Conservation (phyloP, 352 stramenopile genomes). For the Globisporangium polare region DNA sequence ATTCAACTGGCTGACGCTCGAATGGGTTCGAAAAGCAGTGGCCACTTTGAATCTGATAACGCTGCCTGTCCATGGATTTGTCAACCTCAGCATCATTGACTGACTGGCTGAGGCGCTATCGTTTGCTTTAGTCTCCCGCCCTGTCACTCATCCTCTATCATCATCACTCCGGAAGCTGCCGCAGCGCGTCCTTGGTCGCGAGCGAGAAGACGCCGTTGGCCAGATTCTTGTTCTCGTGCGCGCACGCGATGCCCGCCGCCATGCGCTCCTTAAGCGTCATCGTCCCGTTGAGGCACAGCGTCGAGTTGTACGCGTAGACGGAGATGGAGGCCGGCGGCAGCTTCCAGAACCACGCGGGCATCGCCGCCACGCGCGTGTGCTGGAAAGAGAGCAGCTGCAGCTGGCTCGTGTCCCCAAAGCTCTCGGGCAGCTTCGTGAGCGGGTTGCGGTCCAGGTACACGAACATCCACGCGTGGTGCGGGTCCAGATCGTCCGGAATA, state of each 20-base stretch:
- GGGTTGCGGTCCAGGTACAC: constrained; percentile 29
- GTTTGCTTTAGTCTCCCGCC: neutral
- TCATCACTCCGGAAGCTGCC: neutral
- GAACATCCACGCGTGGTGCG: constrained; percentile 20
- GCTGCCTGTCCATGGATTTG: too few relatives aligned
- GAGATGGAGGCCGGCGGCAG: neutral
- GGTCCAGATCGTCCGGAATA: constrained; percentile 15
- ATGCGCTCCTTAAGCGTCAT: neutral
- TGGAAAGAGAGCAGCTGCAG: constrained; percentile 2
- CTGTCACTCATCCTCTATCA: neutral
- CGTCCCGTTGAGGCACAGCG: neutral
- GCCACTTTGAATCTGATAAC: neutral
- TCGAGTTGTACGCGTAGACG: neutral
- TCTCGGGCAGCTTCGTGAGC: constrained; percentile 10
- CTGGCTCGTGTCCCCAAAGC: neutral
- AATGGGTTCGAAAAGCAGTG: neutral
- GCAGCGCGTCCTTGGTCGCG: constrained; percentile 2
- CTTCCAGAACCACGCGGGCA: constrained; percentile 3
- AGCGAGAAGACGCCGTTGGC: constrained; percentile 5
- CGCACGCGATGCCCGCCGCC: neutral
- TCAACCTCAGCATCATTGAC: too few relatives aligned
- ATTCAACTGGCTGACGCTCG: neutral
- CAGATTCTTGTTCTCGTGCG: neutral
- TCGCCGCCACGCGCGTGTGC: neutral
- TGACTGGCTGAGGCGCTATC: neutral